Conservation (phyloP, 805 yeast genomes). For the Saccharomycopsis javanensis region DNA sequence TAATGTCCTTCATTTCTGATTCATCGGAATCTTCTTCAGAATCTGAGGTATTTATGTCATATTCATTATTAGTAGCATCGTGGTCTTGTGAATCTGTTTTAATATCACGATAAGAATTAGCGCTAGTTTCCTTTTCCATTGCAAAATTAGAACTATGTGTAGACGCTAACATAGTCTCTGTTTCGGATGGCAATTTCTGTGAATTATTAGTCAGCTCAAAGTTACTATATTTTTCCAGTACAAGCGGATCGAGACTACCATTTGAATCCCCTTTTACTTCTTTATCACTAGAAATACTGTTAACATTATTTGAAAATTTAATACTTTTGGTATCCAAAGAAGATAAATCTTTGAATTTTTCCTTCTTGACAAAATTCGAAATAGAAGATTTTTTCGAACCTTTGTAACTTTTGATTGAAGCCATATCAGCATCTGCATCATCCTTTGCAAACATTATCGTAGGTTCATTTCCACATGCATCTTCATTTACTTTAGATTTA, state of each 20-base stretch:
- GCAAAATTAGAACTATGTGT: not conserved
- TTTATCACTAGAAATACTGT: not conserved
- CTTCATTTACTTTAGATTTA: conserved; percentile 53
- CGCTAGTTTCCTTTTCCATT: not conserved
- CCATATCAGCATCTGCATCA: conserved; percentile 10
- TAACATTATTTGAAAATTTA: not conserved
- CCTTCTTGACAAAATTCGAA: not conserved
- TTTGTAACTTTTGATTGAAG: conserved; percentile 1
- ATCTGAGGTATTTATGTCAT: not conserved
- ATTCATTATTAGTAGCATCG: not conserved
- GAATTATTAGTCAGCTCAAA: not conserved
- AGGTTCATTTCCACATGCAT: conserved; percentile 59
- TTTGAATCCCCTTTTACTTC: not conserved
- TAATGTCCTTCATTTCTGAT: conserved; percentile 25
- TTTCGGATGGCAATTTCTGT: not conserved
- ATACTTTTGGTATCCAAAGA: not conserved
- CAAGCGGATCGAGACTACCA: not conserved
- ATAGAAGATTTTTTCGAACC: not conserved
- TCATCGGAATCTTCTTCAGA: conserved; percentile 20
- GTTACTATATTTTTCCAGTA: not conserved
- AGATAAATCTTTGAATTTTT: not conserved
- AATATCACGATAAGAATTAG: not conserved
- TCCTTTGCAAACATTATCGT: conserved; percentile 46
- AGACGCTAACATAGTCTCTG: not conserved
- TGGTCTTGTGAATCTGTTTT: not conserved